These are phyloP conservation scores for Carpinus viminea DNA, from an alignment of 306 rosid genomes.

Conservation along the genomic window DNA sequence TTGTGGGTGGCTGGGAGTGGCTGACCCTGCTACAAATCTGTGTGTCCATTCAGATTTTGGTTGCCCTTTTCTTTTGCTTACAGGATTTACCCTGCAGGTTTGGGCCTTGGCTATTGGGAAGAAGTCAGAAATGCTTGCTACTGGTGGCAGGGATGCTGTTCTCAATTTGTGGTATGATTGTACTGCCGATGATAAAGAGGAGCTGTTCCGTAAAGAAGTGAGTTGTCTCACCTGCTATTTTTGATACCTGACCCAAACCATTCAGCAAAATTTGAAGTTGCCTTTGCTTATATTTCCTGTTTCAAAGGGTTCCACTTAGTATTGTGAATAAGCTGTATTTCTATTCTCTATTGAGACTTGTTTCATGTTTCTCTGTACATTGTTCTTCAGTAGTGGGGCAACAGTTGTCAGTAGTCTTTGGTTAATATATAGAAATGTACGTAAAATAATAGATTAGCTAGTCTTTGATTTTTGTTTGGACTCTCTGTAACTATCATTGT, in stretches of 20 bases:
- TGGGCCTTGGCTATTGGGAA: conserved; percentile 90
- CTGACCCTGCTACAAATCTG: too few relatives aligned
- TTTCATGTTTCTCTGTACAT: background rate
- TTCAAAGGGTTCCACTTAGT: background rate
- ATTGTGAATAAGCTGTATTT: background rate
- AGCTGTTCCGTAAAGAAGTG: conserved; percentile 79
- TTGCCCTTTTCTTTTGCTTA: conserved; percentile 26
- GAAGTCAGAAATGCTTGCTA: conserved; percentile 92
- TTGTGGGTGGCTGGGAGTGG: conserved; percentile 19
- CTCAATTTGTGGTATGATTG: conserved; percentile 86
- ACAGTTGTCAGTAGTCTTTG: background rate
- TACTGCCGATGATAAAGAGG: conserved; percentile 85
- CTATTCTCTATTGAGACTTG: background rate
- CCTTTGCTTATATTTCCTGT: background rate
- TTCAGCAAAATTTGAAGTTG: background rate
- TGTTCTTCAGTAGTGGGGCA: background rate
- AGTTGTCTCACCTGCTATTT: conserved; percentile 13
- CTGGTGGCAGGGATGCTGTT: conserved; percentile 87
- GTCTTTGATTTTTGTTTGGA: background rate
- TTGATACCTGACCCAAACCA: background rate
- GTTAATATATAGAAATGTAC: background rate
- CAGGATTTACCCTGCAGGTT: conserved; percentile 53
- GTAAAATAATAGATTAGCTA: background rate
- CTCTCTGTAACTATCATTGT: background rate
- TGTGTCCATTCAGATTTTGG: background rate